These are phyloP conservation scores for Kurtzmaniella quercitrusa DNA, from an alignment of 1,139 yeast species.

Conservation along the genomic window DNA sequence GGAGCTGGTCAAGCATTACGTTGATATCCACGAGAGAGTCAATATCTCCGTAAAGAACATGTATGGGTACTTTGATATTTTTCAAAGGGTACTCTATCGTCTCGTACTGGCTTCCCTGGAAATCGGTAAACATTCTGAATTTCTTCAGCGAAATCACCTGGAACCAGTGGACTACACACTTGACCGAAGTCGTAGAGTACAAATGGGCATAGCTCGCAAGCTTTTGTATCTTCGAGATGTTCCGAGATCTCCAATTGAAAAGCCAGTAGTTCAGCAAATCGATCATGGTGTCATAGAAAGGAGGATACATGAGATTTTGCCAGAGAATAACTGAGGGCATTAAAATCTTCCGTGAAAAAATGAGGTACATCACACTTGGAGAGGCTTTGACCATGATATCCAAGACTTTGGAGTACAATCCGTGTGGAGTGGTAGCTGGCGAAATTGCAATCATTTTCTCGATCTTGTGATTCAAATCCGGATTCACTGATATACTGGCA, in stretches of 20 bases:
- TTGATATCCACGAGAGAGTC: slow-evolving; percentile 86
- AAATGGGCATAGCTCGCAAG: slow-evolving; percentile 75
- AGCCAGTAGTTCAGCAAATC: slow-evolving; percentile 63
- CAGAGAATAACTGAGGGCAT: slow-evolving; percentile 78
- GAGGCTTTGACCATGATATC: slow-evolving; percentile 76
- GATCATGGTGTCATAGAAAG: slow-evolving; percentile 67
- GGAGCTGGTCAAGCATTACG: slow-evolving; percentile 60
- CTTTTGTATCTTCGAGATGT: slow-evolving; percentile 71
- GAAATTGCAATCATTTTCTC: slow-evolving; percentile 75
- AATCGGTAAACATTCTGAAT: slow-evolving; percentile 86
- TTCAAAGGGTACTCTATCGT: slow-evolving; percentile 43
- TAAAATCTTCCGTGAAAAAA: slow-evolving; percentile 72
- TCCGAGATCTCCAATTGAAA: slow-evolving; percentile 73
- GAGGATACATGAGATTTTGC: slow-evolving; percentile 81
- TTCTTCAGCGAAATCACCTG: slow-evolving; percentile 78
- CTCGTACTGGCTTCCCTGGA: slow-evolving; percentile 26
- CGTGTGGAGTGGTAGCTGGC: slow-evolving; percentile 93
- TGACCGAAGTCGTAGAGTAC: slow-evolving; percentile 87
- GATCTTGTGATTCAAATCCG: slow-evolving; percentile 63
- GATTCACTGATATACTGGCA: slow-evolving; percentile 71
- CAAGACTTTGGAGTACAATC: slow-evolving; percentile 68
- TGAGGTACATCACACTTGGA: slow-evolving; percentile 66
- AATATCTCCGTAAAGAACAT: slow-evolving; percentile 69
- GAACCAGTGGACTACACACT: slow-evolving; percentile 94
- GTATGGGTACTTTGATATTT: slow-evolving; percentile 66